phyloP scores from a whole-genome alignment of 176 grass and related monocot genomes.

The Echinochloa phyllopogon region DNA sequence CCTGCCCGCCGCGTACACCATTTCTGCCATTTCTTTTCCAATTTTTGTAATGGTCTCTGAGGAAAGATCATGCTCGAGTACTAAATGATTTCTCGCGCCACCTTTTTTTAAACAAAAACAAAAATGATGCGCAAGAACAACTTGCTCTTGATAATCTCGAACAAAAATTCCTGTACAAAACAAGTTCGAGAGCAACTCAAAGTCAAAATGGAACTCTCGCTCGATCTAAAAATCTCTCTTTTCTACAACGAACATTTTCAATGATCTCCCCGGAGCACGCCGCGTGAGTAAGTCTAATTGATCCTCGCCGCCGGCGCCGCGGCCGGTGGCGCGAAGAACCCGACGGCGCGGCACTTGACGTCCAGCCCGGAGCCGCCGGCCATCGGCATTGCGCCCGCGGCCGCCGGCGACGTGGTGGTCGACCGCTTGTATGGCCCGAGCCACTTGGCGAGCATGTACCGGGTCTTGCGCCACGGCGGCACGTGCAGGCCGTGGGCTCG shows the following conservation, averaged over 20 bases:
- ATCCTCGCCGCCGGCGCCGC: constrained; percentile 46
- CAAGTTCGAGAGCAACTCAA: constrained; percentile 24
- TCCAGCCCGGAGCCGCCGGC: constrained; percentile 25
- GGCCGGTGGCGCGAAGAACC: constrained; percentile 36
- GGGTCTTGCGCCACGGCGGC: constrained; percentile 87
- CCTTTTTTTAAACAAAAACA: not conserved
- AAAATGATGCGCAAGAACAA: constrained; percentile 4
- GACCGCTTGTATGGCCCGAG: constrained; percentile 82
- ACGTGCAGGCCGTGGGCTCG: constrained; percentile 69
- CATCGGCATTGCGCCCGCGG: constrained; percentile 37
- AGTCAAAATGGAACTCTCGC: constrained; percentile 27
- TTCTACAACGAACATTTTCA: not conserved
- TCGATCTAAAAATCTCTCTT: constrained; percentile 15
- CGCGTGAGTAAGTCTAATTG: not conserved
- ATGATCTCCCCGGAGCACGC: not conserved
- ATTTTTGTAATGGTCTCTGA: not conserved
- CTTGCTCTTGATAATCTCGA: constrained; percentile 34
- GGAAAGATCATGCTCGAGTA: not conserved
- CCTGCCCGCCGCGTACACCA: constrained; percentile 49
- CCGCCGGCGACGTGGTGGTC: constrained; percentile 25
- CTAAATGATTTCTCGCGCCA: not conserved
- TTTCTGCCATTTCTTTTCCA: not conserved
- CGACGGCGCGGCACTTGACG: constrained; percentile 61
- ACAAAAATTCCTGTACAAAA: constrained; percentile 47
- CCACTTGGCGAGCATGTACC: constrained; percentile 96